phyloP scores from a whole-genome alignment of 176 grass and related monocot species.

The Rhynchospora pubera region DNA sequence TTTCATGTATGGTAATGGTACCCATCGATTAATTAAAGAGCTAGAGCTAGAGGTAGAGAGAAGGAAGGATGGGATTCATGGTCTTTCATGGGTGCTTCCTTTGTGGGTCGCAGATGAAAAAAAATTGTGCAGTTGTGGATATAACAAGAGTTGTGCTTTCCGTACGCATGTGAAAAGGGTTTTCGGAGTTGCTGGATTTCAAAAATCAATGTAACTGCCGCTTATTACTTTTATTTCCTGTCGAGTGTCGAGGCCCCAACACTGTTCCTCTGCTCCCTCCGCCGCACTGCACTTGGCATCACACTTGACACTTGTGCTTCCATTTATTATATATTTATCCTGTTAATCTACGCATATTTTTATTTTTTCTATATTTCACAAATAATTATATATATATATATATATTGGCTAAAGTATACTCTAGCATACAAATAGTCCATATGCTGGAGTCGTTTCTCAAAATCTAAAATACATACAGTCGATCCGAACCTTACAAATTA shows the following conservation, averaged over 20 bases:
- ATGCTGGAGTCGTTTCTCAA: too few species aligned
- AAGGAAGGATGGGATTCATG: background rate
- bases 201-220: slow-evolving; percentile 17
- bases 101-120: background rate
- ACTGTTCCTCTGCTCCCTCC: slow-evolving; percentile 15
- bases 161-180: slow-evolving; percentile 26
- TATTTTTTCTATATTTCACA: too few species aligned
- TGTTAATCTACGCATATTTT: too few species aligned
- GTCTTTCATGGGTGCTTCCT: background rate
- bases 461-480: too few species aligned
- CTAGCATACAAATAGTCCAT: too few species aligned
- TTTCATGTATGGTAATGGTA: background rate
- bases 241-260: slow-evolving; percentile 20
- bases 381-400: too few species aligned
- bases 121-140: too few species aligned
- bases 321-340: background rate
- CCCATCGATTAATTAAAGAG: background rate
- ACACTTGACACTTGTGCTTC: background rate
- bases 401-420: too few species aligned
- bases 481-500: too few species aligned
- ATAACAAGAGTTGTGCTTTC: too few species aligned
- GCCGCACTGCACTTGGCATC: background rate
- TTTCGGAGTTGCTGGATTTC: background rate
- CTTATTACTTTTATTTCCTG: slow-evolving; percentile 16
- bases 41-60: too few species aligned